phyloP scores from a whole-genome alignment of 179 eudicot genomes.

The Beta corolliflora region DNA sequence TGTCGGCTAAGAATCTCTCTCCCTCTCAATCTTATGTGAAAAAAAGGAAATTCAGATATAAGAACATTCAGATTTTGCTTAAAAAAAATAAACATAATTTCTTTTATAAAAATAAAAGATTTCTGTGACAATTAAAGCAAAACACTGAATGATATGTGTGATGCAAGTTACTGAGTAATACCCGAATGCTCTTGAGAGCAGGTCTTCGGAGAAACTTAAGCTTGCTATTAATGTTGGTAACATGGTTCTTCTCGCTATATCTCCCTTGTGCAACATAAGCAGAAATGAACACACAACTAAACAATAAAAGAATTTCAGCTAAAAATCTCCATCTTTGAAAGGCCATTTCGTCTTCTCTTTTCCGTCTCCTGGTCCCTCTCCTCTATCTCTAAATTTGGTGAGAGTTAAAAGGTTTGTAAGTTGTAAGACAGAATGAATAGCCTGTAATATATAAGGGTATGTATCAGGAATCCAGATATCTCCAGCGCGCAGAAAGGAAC shows the following conservation, averaged over 20 bases:
- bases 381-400: not conserved
- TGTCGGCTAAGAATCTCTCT: not conserved
- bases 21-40: no score
- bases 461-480: no score
- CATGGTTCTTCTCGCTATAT: not conserved
- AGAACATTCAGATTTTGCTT: no score
- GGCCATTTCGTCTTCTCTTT: not conserved
- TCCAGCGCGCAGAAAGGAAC: no score
- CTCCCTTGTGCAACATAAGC: conserved; percentile 13
- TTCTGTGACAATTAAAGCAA: not conserved
- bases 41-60: no score
- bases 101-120: not conserved
- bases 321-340: conserved; percentile 10
- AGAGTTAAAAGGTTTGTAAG: not conserved
- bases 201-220: conserved; percentile 21
- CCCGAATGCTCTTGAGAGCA: conserved; percentile 31
- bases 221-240: conserved; percentile 13
- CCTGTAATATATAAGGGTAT: no score
- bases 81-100: not conserved
- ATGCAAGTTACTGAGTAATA: conserved; percentile 12
- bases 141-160: not conserved
- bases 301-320: conserved; percentile 6
- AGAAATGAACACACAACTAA: conserved; percentile 1
- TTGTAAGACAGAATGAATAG: not conserved
- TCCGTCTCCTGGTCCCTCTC: no score